Conservation (phyloP, 176 grass and related monocot genomes). For the Eragrostis nindensis region DNA sequence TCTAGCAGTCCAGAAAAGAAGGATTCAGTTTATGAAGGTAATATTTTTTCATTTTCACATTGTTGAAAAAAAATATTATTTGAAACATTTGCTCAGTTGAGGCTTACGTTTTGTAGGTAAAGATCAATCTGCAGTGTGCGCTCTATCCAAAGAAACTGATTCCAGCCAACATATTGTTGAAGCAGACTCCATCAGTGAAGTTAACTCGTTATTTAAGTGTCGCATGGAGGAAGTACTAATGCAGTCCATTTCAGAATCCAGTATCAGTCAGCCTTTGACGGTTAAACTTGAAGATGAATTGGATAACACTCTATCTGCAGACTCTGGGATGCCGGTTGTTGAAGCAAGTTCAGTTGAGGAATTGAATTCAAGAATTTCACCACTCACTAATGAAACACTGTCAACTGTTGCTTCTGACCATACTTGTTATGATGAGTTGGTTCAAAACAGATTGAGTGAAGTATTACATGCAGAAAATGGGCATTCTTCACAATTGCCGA, state of each 20-base stretch:
- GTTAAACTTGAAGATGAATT: slow-evolving; percentile 25
- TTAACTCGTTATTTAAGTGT: slow-evolving; percentile 42
- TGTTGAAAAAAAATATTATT: neutral
- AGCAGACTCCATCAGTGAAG: slow-evolving; percentile 33
- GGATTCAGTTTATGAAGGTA: slow-evolving; percentile 37
- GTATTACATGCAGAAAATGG: neutral
- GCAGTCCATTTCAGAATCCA: slow-evolving; percentile 47
- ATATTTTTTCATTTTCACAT: slow-evolving; percentile 2
- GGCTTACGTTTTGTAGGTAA: slow-evolving; percentile 23
- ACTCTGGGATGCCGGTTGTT: neutral
- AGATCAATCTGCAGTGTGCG: neutral
- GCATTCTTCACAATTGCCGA: neutral
- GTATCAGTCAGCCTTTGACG: slow-evolving; percentile 30
- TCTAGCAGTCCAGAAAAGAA: neutral
- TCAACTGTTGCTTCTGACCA: neutral
- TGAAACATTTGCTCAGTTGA: slow-evolving; percentile 31
- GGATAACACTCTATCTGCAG: neutral
- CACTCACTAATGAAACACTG: slow-evolving; percentile 9
- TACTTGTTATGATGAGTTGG: neutral
- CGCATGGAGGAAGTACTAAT: slow-evolving; percentile 45
- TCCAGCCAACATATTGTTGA: slow-evolving; percentile 12
- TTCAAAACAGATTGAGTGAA: neutral
- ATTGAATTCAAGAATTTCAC: slow-evolving; percentile 14
- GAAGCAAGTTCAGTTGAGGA: slow-evolving; percentile 44
- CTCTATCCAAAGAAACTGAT: neutral